These are phyloP conservation scores for Grosmannia huntii DNA, from an alignment of 2,329 filamentous ascomycete species.

Conservation along the genomic window DNA sequence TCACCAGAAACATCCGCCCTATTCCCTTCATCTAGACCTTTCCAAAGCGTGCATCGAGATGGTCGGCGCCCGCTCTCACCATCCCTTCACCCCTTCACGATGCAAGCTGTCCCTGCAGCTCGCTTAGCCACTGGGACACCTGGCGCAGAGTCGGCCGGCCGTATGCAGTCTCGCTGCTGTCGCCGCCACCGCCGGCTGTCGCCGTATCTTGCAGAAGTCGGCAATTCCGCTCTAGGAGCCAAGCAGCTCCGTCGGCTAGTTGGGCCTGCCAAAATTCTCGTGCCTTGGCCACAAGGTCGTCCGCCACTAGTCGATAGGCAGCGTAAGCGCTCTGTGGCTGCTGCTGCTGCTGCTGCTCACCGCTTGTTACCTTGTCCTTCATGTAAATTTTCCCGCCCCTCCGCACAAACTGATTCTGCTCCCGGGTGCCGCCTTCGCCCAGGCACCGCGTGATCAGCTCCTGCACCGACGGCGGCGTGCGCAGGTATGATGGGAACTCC, in stretches of 20 bases:
- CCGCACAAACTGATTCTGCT: slow-evolving; percentile 10
- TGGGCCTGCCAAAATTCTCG: slow-evolving; percentile 1
- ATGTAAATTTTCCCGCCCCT: slow-evolving; percentile 10
- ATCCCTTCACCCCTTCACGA: neutral
- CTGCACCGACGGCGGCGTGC: slow-evolving; percentile 8
- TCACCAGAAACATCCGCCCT: too few species aligned
- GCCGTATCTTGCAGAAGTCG: neutral
- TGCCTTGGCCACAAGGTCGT: slow-evolving; percentile 1
- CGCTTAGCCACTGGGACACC: neutral
- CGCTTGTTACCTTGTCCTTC: neutral
- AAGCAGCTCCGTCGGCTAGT: slow-evolving; percentile 1
- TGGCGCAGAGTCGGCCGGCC: slow-evolving; percentile 2
- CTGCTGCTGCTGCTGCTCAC: neutral
- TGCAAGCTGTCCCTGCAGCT: neutral
- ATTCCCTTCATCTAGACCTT: too few species aligned
- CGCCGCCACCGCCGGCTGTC: neutral
- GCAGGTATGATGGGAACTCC: slow-evolving; percentile 39
- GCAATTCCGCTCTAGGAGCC: slow-evolving; percentile 3
- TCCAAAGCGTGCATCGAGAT: too few species aligned
- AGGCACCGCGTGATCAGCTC: slow-evolving; percentile 9
- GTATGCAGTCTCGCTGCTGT: neutral
- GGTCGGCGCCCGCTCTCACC: neutral
- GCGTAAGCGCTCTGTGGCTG: neutral
- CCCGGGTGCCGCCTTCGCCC: slow-evolving; percentile 2
- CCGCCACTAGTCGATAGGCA: slow-evolving; percentile 1